Percentiles rank a stretch among this genome's conserved stretches.
phyloP scores from a whole-genome alignment of 352 stramenopile species.

The Globisporangium abappressorium region DNA sequence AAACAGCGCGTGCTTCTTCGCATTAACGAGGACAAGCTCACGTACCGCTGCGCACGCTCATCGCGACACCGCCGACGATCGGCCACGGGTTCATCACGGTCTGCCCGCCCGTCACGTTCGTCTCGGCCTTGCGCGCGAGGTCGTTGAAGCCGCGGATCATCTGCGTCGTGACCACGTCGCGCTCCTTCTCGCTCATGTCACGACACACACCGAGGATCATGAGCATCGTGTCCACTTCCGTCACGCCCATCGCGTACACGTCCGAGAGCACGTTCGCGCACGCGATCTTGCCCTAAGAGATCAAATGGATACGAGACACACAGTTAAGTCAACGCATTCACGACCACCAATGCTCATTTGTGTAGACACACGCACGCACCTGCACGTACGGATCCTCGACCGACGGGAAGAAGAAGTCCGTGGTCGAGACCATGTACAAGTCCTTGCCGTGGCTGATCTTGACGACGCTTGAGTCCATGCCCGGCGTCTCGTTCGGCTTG shows the following conservation, averaged over 20 bases:
- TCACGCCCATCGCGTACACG: slow-evolving; percentile 93
- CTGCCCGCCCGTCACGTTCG: slow-evolving; percentile 92
- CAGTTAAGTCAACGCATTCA: background rate
- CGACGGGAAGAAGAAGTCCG: slow-evolving; percentile 95
- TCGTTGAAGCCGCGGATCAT: slow-evolving; percentile 95
- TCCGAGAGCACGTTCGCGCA: slow-evolving; percentile 94
- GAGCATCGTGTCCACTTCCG: slow-evolving; percentile 93
- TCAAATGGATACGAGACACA: background rate
- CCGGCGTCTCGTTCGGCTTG: slow-evolving; percentile 89
- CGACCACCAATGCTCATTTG: background rate
- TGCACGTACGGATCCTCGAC: slow-evolving; percentile 93
- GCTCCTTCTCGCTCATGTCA: slow-evolving; percentile 90
- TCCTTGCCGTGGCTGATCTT: slow-evolving; percentile 82
- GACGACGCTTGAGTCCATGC: slow-evolving; percentile 90
- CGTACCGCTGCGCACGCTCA: slow-evolving; percentile 78
- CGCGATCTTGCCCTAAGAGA: slow-evolving; percentile 85
- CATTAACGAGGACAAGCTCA: background rate
- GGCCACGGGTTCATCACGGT: slow-evolving; percentile 96
- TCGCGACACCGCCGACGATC: slow-evolving; percentile 93
- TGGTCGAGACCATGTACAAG: slow-evolving; percentile 91
- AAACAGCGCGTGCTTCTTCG: background rate
- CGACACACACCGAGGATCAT: slow-evolving; percentile 93
- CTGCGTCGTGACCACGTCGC: slow-evolving; percentile 91
- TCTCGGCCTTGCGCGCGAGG: slow-evolving; percentile 78
- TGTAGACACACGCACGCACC: slow-evolving; percentile 6